Base-by-base conservation (phyloP, 1,139 yeast species). In the Suhomyces bribrorum region DNA sequence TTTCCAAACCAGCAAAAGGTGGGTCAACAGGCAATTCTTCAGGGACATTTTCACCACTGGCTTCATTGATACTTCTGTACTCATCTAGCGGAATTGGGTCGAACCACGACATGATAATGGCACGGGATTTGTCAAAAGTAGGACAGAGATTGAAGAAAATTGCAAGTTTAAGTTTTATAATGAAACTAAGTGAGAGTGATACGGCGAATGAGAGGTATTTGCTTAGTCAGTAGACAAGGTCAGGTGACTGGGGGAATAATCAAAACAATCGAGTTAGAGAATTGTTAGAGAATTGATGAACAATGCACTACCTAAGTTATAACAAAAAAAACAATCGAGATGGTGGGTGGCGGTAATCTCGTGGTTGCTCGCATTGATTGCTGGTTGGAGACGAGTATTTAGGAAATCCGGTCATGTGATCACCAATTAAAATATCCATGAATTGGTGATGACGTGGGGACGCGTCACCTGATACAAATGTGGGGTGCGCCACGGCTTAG, bases 1-100 rank as follows among this genome's bases (percentile, higher is more conserved):
- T 69, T 36, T 77, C 70, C 20, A 46, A 27, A 13, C 54, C 65
- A 5, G 56, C 62, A 23, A 64, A 44, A 14, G 59, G 58, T 11
- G 57, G 58, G 4, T 55, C 54, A 11, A 33, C 41, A 1, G 73
- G 73, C 26, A 53, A 46, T 15, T 50, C 47, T 8, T 52, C 51
- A 5, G 72, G 70, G 4, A 58, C 57, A 17, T 54, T 48, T 30
- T 51, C 52, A 7, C 61, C 58, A 29, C 54, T 42, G 12, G 41
- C 29, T 36, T 58, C 50, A 41, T 66, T 66, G 41, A 64, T 44
- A 7, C 41, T 50, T 14, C 56, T 48, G 41, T 57, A 66, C 22
- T 62, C 61, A 3, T 52, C 60, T 18, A 65, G 32, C 1, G 73
- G 70, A 18, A 66, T 39, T n/a, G 64, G 61, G 12, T 52, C 52